phyloP scores from a whole-genome alignment of 2,329 filamentous ascomycete genomes.

The Penicillium sp. region DNA sequence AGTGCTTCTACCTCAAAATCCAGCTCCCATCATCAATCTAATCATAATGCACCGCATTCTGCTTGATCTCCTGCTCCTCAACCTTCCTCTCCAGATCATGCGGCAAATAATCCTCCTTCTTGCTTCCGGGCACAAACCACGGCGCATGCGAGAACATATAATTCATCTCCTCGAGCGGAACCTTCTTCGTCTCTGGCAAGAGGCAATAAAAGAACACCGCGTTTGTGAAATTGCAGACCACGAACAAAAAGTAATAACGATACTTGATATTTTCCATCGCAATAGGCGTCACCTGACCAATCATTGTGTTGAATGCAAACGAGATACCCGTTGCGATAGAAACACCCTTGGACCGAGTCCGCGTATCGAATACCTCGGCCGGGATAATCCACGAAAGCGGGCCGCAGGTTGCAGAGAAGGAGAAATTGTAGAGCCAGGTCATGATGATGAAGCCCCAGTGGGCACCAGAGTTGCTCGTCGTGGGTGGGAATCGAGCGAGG shows the following conservation, averaged over 20 bases:
- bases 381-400: conserved; percentile 64
- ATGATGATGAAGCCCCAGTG: conserved; percentile 67
- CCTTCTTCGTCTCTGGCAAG: conserved; percentile 67
- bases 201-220: conserved; percentile 69
- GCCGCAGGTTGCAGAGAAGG: conserved; percentile 71
- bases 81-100: conserved; percentile 64
- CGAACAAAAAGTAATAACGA: conserved; percentile 63
- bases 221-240: conserved; percentile 70
- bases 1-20: not conserved
- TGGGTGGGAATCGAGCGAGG: conserved; percentile 64
- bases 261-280: conserved; percentile 61
- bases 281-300: conserved; percentile 68
- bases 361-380: conserved; percentile 77
- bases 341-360: conserved; percentile 74
- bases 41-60: conserved; percentile 24
- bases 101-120: conserved; percentile 56
- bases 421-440: conserved; percentile 82
- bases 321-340: conserved; percentile 73
- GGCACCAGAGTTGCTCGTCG: conserved; percentile 39
- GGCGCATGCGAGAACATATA: conserved; percentile 68
- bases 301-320: conserved; percentile 78
- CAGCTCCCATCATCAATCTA: conserved; percentile 2
- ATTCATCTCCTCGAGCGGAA: conserved; percentile 70
- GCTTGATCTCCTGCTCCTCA: conserved; percentile 61
- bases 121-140: conserved; percentile 63